Evolutionary conservation across 225 moss, liverwort and hornwort genomes (phyloP), one percentile per base, ranked within the genome.

Genomic region (Neckera pumila): DNA sequence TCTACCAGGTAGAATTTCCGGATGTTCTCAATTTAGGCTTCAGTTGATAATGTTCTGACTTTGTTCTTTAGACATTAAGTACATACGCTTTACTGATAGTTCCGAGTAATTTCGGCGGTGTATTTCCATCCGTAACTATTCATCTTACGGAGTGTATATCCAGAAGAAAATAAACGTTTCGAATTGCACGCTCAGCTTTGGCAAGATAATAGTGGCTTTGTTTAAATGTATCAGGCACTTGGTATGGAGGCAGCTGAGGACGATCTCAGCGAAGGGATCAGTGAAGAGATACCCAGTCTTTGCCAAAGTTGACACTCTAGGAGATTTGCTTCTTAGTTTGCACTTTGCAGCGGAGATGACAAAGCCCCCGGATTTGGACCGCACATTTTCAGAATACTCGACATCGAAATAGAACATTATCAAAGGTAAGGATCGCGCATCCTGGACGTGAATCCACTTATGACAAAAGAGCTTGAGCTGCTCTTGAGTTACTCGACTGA

Each of bases 1-100:
- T 96, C 74, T 95, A 96, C 81, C 83, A 96, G 95, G 98, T 98
- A 83, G 22, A 40, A 65, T 56, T 92, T 86, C 63, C 22, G 57
- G 14, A 74, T 78, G 19, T 51, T 85, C 51, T 65, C 51, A 71
- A 65, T 42, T 76, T 26, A 83, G 12, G 49, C 34, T 70, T 36
- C 82, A 63, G 31, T 82, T 75, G 26, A 53, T 63, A 51, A 4
- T 74, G 53, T 64, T 82, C 82, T 42, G 54, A 63, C 72, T 82
- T 33, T 76, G 38, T 74, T 79, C 70, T 78, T 36, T 36, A 51
- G 53, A 66, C 9, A 81, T 54, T 74, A 25, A 58, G 31, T 47
- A 38, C 53, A 86, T 67, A 53, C 51, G 23, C 34, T 61, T 43
- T 66, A 33, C 49, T 79, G 61, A 51, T 53, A 60, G 28, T 80